A percentile compares a stretch with the other conserved stretches of the same genome.
Evolutionary conservation across 306 rosid species (phyloP).

Genomic region (Pterocarpus santalinus): DNA sequence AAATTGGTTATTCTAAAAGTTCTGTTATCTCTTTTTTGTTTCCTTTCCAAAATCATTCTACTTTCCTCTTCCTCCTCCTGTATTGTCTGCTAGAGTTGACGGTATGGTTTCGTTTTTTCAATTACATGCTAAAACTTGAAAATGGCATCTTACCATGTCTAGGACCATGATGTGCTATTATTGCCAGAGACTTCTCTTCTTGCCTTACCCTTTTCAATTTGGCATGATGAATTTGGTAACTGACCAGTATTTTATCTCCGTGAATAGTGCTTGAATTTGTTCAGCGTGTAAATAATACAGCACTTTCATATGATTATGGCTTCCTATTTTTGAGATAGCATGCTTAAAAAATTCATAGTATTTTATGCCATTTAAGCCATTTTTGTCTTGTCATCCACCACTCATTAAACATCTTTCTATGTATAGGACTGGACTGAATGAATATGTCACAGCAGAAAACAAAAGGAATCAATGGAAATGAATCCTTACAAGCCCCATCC

Average conservation of each 20-base stretch:
- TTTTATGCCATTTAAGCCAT: neutral
- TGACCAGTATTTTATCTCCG: conserved; percentile 6
- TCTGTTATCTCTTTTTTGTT: neutral
- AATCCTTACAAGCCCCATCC: conserved; percentile 41
- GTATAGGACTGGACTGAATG: conserved; percentile 26
- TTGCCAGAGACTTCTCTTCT: neutral
- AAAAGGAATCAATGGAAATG: conserved; percentile 40
- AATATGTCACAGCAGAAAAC: neutral
- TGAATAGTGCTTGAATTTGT: neutral
- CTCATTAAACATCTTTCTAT: conserved; percentile 6
- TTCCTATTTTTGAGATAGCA: conserved; percentile 3
- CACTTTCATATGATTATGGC: conserved; percentile 18
- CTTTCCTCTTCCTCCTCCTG: conserved; percentile 12
- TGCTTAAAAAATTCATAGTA: neutral
- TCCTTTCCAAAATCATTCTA: conserved; percentile 22
- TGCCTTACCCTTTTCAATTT: conserved; percentile 21
- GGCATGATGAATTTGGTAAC: conserved; percentile 18
- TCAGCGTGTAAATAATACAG: conserved; percentile 6
- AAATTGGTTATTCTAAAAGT: neutral
- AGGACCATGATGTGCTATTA: conserved; percentile 18
- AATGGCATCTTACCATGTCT: conserved; percentile 12
- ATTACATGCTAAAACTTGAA: conserved; percentile 8
- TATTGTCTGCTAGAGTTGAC: conserved; percentile 24
- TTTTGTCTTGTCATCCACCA: neutral
- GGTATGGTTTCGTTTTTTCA: neutral